These are phyloP conservation scores for Atkinsonella hypoxylon DNA, from an alignment of 2,329 filamentous ascomycete genomes.

Conservation along the genomic window DNA sequence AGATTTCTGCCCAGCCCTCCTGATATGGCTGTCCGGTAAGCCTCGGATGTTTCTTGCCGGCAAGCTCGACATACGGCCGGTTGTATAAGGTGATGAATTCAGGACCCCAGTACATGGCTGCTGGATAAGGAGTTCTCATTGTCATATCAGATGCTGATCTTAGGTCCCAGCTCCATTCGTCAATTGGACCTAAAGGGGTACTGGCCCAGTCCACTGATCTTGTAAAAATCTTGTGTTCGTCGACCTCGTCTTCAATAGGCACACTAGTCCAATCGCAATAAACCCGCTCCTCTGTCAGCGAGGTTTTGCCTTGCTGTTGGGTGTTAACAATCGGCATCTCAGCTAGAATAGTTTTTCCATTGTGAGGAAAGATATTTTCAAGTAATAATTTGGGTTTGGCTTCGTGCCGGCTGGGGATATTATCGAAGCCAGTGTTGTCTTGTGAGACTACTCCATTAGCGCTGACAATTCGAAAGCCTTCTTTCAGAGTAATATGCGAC, in stretches of 20 bases:
- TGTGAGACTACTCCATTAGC: conserved; percentile 12
- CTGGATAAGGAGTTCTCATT: conserved; percentile 43
- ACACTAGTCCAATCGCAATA: conserved; percentile 6
- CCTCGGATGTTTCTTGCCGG: conserved; percentile 50
- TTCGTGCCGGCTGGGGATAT: not conserved
- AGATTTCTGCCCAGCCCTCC: conserved; percentile 59
- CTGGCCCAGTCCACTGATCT: conserved; percentile 32
- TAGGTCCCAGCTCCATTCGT: conserved; percentile 33
- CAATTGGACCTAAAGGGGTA: conserved; percentile 34
- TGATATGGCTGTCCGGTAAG: conserved; percentile 49
- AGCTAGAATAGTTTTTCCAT: not conserved
- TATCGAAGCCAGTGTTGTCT: conserved; percentile 5
- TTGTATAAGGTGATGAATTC: conserved; percentile 55
- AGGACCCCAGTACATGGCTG: conserved; percentile 52
- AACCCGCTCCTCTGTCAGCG: conserved; percentile 11
- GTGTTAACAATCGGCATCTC: conserved; percentile 3
- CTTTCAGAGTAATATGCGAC: conserved; percentile 3
- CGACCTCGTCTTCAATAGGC: conserved; percentile 3
- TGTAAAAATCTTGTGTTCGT: conserved; percentile 22
- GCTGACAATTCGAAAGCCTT: conserved; percentile 4
- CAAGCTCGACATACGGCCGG: conserved; percentile 50
- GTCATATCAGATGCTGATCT: conserved; percentile 32
- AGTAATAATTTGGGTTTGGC: not conserved
- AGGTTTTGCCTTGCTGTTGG: conserved; percentile 10
- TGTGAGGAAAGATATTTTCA: not conserved